phyloP scores from a whole-genome alignment of 1,139 yeast species.

The Kazachstania sp. region DNA sequence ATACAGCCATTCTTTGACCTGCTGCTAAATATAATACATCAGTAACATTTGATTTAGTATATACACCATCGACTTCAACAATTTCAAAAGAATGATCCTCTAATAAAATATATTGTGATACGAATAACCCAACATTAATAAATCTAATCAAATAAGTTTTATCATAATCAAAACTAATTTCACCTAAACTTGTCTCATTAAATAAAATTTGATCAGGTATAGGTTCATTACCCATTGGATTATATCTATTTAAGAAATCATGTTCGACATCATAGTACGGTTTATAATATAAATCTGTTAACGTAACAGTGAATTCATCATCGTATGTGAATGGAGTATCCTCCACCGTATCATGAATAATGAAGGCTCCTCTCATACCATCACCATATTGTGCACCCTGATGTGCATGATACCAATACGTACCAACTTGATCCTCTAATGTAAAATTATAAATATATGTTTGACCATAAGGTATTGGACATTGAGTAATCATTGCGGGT shows the following conservation, averaged over 20 bases:
- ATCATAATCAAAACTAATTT: slow-evolving; percentile 50
- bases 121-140: slow-evolving; percentile 61
- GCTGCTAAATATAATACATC: slow-evolving; percentile 54
- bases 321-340: slow-evolving; percentile 45
- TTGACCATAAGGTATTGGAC: slow-evolving; percentile 64
- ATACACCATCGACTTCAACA: slow-evolving; percentile 69
- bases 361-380: slow-evolving; percentile 65
- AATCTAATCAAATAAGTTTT: slow-evolving; percentile 57
- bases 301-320: slow-evolving; percentile 48
- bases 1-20: slow-evolving; percentile 63
- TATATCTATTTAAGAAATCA: slow-evolving; percentile 50
- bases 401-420: slow-evolving; percentile 82
- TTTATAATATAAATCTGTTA: slow-evolving; percentile 58
- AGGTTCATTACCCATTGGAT: slow-evolving; percentile 82
- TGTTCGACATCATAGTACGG: slow-evolving; percentile 38
- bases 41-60: slow-evolving; percentile 50
- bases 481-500: slow-evolving; percentile 67
- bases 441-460: slow-evolving; percentile 57
- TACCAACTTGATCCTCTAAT: slow-evolving; percentile 57
- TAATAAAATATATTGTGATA: slow-evolving; percentile 57
- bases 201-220: slow-evolving; percentile 58
- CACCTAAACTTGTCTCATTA: slow-evolving; percentile 53
- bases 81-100: slow-evolving; percentile 61
- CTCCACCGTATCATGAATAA: slow-evolving; percentile 48
- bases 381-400: slow-evolving; percentile 69